Percentiles rank a stretch among this genome's conserved stretches.
These are phyloP conservation scores for Ambrosia hybrid DNA, from an alignment of 140 eudicot species.

Conservation along the genomic window DNA sequence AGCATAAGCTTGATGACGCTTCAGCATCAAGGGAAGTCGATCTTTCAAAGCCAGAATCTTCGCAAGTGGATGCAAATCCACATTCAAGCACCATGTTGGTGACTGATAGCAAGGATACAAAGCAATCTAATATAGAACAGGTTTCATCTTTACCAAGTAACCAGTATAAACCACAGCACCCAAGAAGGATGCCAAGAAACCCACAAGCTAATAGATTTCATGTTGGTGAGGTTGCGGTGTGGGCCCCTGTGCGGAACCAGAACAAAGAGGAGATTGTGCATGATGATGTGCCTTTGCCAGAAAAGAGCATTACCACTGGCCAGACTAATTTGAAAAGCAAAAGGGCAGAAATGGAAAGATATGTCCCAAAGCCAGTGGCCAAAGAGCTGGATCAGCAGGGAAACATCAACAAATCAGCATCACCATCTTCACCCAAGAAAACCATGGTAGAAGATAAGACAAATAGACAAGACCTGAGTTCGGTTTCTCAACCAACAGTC, in stretches of 20 bases:
- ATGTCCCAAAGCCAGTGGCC: slow-evolving; percentile 84
- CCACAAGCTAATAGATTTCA: slow-evolving; percentile 69
- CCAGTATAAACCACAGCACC: slow-evolving; percentile 63
- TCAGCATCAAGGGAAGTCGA: slow-evolving; percentile 32
- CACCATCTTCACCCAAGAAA: slow-evolving; percentile 42
- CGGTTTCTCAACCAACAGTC: neutral
- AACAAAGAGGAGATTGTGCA: slow-evolving; percentile 45
- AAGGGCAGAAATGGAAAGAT: slow-evolving; percentile 98
- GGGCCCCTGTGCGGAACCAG: slow-evolving; percentile 82
- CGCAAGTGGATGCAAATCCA: slow-evolving; percentile 13
- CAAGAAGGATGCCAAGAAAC: slow-evolving; percentile 62
- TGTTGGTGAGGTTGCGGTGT: slow-evolving; percentile 62
- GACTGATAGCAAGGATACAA: slow-evolving; percentile 38
- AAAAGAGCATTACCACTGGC: slow-evolving; percentile 33
- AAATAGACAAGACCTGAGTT: slow-evolving; percentile 16
- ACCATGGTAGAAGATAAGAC: slow-evolving; percentile 35
- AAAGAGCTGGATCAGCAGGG: slow-evolving; percentile 88
- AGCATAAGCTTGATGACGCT: slow-evolving; percentile 59
- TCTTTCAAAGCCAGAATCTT: slow-evolving; percentile 28
- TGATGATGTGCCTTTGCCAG: slow-evolving; percentile 41
- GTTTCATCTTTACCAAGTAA: slow-evolving; percentile 36
- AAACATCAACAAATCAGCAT: slow-evolving; percentile 21
- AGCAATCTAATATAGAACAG: slow-evolving; percentile 27
- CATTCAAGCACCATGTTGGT: slow-evolving; percentile 33
- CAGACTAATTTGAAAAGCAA: slow-evolving; percentile 65